phyloP scores from a whole-genome alignment of 495 filamentous ascomycete genomes.

The Hypoxylon intermedium region DNA sequence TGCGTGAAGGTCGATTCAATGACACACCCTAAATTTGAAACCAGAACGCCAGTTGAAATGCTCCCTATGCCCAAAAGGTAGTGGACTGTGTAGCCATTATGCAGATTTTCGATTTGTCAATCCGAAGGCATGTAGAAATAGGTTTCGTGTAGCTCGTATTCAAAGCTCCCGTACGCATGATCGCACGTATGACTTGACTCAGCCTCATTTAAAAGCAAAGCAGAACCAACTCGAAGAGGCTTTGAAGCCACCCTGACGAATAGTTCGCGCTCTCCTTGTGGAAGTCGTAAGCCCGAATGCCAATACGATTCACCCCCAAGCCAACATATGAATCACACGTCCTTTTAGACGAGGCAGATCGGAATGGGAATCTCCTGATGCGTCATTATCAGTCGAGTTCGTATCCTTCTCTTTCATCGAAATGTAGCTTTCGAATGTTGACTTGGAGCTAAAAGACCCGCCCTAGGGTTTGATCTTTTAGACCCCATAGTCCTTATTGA shows the following conservation, averaged over 20 bases:
- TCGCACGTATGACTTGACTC: neutral
- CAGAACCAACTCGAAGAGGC: neutral
- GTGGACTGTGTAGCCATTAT: constrained; percentile 4
- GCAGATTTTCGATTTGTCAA: neutral
- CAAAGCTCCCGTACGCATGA: neutral
- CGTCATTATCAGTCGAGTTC: neutral
- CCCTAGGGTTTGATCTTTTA: too few relatives aligned
- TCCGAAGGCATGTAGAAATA: constrained; percentile 8
- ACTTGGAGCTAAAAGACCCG: too few relatives aligned
- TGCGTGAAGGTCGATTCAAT: constrained; percentile 22
- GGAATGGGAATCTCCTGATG: neutral
- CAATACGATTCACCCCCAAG: neutral
- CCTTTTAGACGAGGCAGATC: neutral
- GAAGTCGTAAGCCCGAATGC: too few relatives aligned
- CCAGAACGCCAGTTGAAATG: constrained; percentile 34
- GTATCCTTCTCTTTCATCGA: neutral
- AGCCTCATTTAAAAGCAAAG: neutral
- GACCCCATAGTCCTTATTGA: too few relatives aligned
- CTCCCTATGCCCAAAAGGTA: constrained; percentile 10
- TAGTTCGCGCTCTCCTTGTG: too few relatives aligned
- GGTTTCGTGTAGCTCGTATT: constrained; percentile 3
- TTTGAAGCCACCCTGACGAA: too few relatives aligned
- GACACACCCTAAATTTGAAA: constrained; percentile 16
- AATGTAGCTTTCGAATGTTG: neutral
- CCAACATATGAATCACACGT: neutral